Evolutionary conservation across 2,329 filamentous ascomycete genomes (phyloP).

Genomic region (Pezicula carpinea): DNA sequence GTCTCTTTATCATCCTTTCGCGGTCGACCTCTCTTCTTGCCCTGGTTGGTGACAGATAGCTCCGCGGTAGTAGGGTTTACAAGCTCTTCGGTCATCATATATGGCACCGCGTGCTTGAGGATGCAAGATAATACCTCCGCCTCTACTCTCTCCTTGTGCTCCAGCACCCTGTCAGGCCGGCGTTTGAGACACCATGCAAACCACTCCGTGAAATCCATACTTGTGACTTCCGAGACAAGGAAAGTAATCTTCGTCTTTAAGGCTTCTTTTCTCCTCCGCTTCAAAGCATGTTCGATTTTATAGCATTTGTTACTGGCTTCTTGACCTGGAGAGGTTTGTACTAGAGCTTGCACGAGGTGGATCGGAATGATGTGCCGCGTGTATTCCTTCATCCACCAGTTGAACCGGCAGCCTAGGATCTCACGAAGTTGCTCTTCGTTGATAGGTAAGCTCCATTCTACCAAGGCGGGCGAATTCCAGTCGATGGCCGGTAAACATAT

Average conservation of each 20-base stretch:
- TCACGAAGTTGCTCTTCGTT: no score
- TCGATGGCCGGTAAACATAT: background rate
- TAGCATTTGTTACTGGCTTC: background rate
- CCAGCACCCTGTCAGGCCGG: background rate
- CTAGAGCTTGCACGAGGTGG: background rate
- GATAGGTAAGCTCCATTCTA: no score
- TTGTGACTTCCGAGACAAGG: background rate
- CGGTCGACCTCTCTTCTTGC: background rate
- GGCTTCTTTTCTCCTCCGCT: background rate
- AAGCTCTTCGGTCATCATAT: background rate
- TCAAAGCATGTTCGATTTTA: background rate
- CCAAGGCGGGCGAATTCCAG: background rate
- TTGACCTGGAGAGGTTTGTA: background rate
- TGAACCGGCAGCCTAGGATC: no score
- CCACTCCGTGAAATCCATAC: background rate
- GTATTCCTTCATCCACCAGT: background rate
- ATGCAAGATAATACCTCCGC: background rate
- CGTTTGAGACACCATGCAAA: no score
- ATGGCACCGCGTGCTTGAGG: background rate
- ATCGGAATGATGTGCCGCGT: background rate
- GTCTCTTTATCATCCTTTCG: background rate
- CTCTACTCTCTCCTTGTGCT: background rate
- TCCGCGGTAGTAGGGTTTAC: background rate
- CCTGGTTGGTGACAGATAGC: background rate
- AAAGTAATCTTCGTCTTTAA: background rate